Base-by-base conservation (phyloP, 257 asterid species). In the Rauvolfia tetraphylla region DNA sequence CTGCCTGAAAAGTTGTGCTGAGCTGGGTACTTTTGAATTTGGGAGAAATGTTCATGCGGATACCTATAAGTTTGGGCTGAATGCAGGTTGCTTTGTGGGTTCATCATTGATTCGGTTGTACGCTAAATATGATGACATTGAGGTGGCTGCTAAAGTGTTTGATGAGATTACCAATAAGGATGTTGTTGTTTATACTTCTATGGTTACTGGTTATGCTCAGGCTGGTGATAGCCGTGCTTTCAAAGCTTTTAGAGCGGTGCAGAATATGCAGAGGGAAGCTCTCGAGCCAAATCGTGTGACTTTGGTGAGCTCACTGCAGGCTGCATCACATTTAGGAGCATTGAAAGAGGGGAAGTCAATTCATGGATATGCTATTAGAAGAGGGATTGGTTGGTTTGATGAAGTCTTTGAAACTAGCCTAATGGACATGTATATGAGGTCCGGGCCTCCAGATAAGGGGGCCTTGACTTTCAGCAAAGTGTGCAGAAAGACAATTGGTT, bases 251-350 rank as follows among this genome's bases (percentile, higher is more conserved):
- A 36, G 77, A 65, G 72, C 86, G 66, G 85, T 86, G 23, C n/a
- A 25, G 15, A 69, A 84, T 36, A 88, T 88, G 95, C 92, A 90
- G 79, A 73, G n/a, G 75, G 73, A 82, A 68, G 85, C 82, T 18
- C 72, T 85, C 34, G 92, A 85, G 76, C 95, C 92, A 2, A 88
- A 86, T 48, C 79, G 92, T 67, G 90, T 90, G n/a, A 90, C 95
- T 9, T 78, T 88, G 74, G 90, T 86, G 84, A 88, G 91, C 78
- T 84, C 88, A 76, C 81, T 90, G 36, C 89, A 81, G 63, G 88
- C 91, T 31, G 91, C 89, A 33, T 78, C 88, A 0, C 79, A 57
- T 0, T 48, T 84, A 44, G 80, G 84, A 76, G 79, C 85, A 71
- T 39, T 85, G 34, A 42, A 77, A 14, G 78, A 74, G 79, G 95